Conservation (phyloP, 768 basidiomycete species). For the Podaxis sp. region DNA sequence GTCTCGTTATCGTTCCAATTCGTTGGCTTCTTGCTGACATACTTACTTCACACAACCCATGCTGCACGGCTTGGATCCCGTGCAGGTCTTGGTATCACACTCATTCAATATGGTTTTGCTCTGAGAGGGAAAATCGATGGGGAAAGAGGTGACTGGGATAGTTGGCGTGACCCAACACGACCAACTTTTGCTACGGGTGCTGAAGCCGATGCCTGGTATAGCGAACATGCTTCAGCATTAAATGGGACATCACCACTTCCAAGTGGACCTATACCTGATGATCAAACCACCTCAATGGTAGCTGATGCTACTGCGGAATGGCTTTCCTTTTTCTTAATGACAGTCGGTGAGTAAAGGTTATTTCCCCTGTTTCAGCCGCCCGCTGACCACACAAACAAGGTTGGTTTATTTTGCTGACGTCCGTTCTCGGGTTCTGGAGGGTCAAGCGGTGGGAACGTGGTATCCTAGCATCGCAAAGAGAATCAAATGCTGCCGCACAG, state of each 20-base stretch:
- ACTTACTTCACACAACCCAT: slow-evolving; percentile 91
- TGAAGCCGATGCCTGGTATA: slow-evolving; percentile 46
- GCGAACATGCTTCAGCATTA: slow-evolving; percentile 23
- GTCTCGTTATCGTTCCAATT: slow-evolving; percentile 98
- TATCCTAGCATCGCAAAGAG: slow-evolving; percentile 59
- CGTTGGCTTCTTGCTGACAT: slow-evolving; percentile 89
- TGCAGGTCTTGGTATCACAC: slow-evolving; percentile 92
- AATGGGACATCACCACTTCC: slow-evolving; percentile 27
- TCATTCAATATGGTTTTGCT: slow-evolving; percentile 94
- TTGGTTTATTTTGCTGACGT: slow-evolving; percentile 67
- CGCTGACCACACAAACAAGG: slow-evolving; percentile 20
- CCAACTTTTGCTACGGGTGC: slow-evolving; percentile 46
- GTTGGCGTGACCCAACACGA: slow-evolving; percentile 23
- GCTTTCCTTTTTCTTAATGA: slow-evolving; percentile 95
- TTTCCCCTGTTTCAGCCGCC: background rate
- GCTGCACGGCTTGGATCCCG: slow-evolving; percentile 91
- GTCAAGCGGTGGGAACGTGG: slow-evolving; percentile 87
- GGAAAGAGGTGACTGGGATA: slow-evolving; percentile 31
- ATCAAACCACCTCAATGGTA: slow-evolving; percentile 39
- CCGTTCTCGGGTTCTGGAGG: slow-evolving; percentile 87
- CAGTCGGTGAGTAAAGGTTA: slow-evolving; percentile 52
- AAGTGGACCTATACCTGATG: slow-evolving; percentile 30
- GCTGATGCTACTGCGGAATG: slow-evolving; percentile 85
- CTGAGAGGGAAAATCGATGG: slow-evolving; percentile 56
- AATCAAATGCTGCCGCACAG: slow-evolving; percentile 23